Evolutionary conservation across 2,329 filamentous ascomycete species (phyloP), one percentile per base, ranked within the genome.

Genomic region (Gyromitra esculenta): DNA sequence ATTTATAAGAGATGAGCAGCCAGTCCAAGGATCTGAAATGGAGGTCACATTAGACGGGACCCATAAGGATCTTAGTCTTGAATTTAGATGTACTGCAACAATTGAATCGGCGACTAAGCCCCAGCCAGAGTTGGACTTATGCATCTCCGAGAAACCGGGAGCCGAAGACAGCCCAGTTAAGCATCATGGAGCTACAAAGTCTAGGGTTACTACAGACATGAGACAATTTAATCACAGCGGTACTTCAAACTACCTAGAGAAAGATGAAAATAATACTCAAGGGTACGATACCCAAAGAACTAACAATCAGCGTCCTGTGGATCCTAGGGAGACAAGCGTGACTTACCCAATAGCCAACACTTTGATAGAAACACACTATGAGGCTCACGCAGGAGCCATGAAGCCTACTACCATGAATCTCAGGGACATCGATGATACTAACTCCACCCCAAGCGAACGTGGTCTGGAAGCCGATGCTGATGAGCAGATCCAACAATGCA

Each of bases 341-440:
- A 13, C n/a, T 35, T 54, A 56, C 11, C 65, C 37, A 25, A 45
- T 43, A 15, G 25, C 35, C n/a, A 48, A 18, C 39, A 11, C 39
- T 31, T 39, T 57, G 5, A 64, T 71, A 43, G 45, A 64, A 64
- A 64, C 35, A 21, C 13, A 50, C 35, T 64, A 64, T n/a, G 43
- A 52, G 39, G 15, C 39, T n/a, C 50, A 41, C 1, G 54, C 52
- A 57, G 66, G 59, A n/a, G 25, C 11, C 1, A 70, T 59, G 50
- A 54, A 21, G n/a, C 70, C 48, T 73, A 18, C 41, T 5, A 15
- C 18, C 8, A 73, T 59, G 41, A 31, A 50, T 52, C 25, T 21
- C 39, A 21, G 39, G 9, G 9, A 48, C 25, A 1, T 6, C 18
- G 45, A 64, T 48, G 71, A 68, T 45, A 31, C 1, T 31, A 21